Percentiles rank a stretch among this genome's conserved stretches.
phyloP scores from a whole-genome alignment of 163 green algal genomes.

The Coccomyxa subellipsoidea region DNA sequence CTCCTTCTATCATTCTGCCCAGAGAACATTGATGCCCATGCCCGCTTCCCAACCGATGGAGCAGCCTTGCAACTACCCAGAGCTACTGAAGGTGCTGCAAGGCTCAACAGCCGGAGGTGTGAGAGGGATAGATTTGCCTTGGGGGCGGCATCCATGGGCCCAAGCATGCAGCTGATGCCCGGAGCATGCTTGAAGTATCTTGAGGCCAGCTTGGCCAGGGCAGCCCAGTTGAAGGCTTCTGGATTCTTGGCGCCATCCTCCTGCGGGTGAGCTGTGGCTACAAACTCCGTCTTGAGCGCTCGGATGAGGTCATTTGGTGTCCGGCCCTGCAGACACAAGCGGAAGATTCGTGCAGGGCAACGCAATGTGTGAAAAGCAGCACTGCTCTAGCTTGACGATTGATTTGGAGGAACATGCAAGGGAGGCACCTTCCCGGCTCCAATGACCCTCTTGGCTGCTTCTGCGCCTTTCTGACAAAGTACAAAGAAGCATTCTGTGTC shows the following conservation, averaged over 20 bases:
- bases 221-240: slow-evolving; percentile 8
- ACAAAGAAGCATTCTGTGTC: slow-evolving; percentile 3
- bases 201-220: background rate
- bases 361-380: too few relatives aligned
- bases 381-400: too few relatives aligned
- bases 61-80: too few relatives aligned
- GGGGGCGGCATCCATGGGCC: slow-evolving; percentile 55
- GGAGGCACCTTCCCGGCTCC: background rate
- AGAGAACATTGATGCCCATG: too few relatives aligned
- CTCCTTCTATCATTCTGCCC: too few relatives aligned
- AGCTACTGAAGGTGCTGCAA: too few relatives aligned
- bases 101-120: background rate
- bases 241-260: background rate
- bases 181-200: slow-evolving; percentile 15
- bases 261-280: background rate
- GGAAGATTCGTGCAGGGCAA: too few relatives aligned
- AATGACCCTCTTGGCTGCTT: background rate
- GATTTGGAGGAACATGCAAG: too few relatives aligned
- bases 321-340: background rate
- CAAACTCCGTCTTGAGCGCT: background rate
- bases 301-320: background rate
- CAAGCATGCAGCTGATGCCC: slow-evolving; percentile 53
- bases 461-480: slow-evolving; percentile 6
- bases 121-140: slow-evolving; percentile 39
- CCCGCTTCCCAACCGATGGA: too few relatives aligned